Conservation (phyloP, 257 asterid genomes). For the Solanum boliviense region DNA sequence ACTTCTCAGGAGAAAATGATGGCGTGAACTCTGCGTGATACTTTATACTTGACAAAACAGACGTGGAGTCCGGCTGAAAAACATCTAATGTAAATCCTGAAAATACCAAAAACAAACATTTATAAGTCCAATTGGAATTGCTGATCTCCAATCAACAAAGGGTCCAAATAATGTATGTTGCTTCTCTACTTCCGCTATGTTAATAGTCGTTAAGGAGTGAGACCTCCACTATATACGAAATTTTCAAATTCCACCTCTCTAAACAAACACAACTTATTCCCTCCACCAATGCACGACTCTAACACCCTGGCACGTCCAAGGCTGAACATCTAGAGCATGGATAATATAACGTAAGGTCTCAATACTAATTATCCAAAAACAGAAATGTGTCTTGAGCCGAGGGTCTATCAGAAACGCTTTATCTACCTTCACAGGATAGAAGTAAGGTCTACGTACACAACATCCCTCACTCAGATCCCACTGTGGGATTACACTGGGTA, state of each 20-base stretch:
- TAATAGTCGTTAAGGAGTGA: background rate
- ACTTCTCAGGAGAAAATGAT: conserved; percentile 45
- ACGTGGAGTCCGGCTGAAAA: conserved; percentile 35
- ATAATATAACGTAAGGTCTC: background rate
- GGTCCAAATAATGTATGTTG: background rate
- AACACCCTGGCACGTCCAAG: background rate
- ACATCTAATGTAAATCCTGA: background rate
- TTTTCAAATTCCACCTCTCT: background rate
- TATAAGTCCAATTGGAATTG: background rate
- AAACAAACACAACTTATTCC: background rate
- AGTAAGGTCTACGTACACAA: background rate
- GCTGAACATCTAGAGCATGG: background rate
- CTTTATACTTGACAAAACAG: conserved; percentile 61
- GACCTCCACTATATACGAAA: background rate
- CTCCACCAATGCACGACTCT: background rate
- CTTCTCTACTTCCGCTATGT: background rate
- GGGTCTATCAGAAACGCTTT: background rate
- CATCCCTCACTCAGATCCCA: background rate
- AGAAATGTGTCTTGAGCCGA: background rate
- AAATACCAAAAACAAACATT: background rate
- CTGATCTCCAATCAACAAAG: background rate
- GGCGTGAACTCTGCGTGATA: conserved; percentile 70
- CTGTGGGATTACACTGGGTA: background rate
- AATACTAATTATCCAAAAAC: background rate
- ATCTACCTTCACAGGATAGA: background rate